Evolutionary conservation across 768 basidiomycete genomes (phyloP).

Genomic region (Porphyrellus cyaneotinctus): DNA sequence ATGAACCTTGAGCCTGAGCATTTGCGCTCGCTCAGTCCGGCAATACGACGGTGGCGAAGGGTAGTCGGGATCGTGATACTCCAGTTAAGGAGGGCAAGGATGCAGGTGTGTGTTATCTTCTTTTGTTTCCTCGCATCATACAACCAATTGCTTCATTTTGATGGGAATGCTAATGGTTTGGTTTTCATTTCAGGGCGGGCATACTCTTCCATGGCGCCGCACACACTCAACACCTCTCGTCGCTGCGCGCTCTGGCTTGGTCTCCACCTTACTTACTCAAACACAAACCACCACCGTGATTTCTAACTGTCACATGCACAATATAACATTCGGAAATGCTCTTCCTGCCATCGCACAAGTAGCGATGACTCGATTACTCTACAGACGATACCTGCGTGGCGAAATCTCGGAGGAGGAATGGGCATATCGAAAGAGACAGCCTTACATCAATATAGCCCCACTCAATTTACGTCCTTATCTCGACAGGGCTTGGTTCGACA

Average conservation of each 20-base stretch:
- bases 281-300: slow-evolving; percentile 33
- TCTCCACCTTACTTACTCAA: slow-evolving; percentile 23
- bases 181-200: slow-evolving; percentile 47
- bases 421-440: background rate
- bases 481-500: slow-evolving; percentile 41
- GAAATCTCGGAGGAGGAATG: slow-evolving; percentile 31
- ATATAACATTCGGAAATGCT: slow-evolving; percentile 50
- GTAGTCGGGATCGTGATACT: slow-evolving; percentile 40
- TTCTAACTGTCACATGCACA: slow-evolving; percentile 38
- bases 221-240: slow-evolving; percentile 33
- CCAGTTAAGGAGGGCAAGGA: slow-evolving; percentile 30
- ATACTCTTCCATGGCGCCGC: slow-evolving; percentile 46
- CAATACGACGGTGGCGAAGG: slow-evolving; percentile 43
- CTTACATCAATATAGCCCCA: slow-evolving; percentile 21
- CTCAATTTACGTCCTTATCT: slow-evolving; percentile 49
- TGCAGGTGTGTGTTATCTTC: slow-evolving; percentile 32
- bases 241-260: slow-evolving; percentile 34
- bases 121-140: background rate
- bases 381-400: slow-evolving; percentile 43
- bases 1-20: slow-evolving; percentile 35
- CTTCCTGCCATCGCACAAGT: slow-evolving; percentile 49
- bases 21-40: slow-evolving; percentile 27
- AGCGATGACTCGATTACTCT: slow-evolving; percentile 49
- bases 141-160: too few species aligned
- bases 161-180: too few species aligned